Conservation (phyloP, 805 yeast species). For the Schwanniomyces pseudopolymorphus region DNA sequence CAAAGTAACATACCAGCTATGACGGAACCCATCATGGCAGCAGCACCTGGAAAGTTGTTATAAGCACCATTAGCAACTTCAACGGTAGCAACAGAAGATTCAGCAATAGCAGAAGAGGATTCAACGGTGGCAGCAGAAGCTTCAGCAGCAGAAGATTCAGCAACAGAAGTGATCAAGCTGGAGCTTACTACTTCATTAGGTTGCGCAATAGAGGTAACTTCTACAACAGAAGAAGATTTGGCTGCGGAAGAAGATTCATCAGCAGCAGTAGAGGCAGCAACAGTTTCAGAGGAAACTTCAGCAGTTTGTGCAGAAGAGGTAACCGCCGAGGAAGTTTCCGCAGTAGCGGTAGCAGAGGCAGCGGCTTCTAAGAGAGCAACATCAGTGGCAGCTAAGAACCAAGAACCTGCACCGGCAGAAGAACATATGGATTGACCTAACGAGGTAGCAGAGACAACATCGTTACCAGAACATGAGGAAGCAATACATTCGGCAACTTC, state of each 20-base stretch:
- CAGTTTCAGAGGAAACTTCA: not conserved
- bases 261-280: conserved; percentile 5
- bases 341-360: conserved; percentile 15
- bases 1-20: not conserved
- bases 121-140: not conserved
- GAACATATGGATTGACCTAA: conserved; percentile 34
- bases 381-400: conserved; percentile 25
- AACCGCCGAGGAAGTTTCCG: conserved; percentile 8
- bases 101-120: not conserved
- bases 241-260: conserved; percentile 5
- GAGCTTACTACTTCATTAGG: conserved; percentile 4
- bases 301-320: conserved; percentile 5
- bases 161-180: conserved; percentile 6
- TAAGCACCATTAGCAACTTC: not conserved
- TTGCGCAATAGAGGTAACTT: conserved; percentile 10
- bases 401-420: conserved; percentile 31
- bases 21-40: not conserved
- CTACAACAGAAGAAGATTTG: conserved; percentile 7
- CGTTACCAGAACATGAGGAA: conserved; percentile 32
- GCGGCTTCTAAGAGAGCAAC: conserved; percentile 25
- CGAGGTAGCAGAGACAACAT: conserved; percentile 25
- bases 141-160: conserved; percentile 3
- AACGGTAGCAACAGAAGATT: not conserved
- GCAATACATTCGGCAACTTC: conserved; percentile 39
- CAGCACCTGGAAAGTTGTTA: not conserved